These are phyloP conservation scores for Paecilomyces variotii DNA, from an alignment of 2,329 filamentous ascomycete genomes.

Conservation along the genomic window DNA sequence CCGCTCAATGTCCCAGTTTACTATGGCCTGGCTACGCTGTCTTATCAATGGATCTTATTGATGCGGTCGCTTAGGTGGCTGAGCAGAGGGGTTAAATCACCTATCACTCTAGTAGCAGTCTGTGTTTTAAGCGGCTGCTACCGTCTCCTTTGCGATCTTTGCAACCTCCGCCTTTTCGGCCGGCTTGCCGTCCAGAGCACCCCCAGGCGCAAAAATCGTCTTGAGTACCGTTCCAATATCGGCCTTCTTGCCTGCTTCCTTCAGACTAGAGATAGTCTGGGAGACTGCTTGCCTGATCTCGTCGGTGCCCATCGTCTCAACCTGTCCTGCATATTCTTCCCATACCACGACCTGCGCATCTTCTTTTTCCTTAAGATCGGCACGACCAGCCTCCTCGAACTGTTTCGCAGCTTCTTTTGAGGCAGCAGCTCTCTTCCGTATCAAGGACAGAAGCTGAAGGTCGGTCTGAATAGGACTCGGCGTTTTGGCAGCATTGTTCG, in stretches of 20 bases:
- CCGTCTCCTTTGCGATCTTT: constrained; percentile 29
- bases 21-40: background rate
- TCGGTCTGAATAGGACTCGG: constrained; percentile 39
- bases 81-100: background rate
- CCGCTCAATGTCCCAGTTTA: background rate
- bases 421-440: constrained; percentile 36
- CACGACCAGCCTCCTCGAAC: constrained; percentile 31
- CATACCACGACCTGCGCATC: constrained; percentile 36
- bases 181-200: constrained; percentile 36
- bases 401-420: constrained; percentile 33
- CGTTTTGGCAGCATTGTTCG: constrained; percentile 42
- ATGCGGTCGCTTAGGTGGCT: background rate
- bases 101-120: background rate
- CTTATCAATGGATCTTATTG: background rate
- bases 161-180: constrained; percentile 36
- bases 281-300: constrained; percentile 32
- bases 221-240: constrained; percentile 35
- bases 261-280: constrained; percentile 26
- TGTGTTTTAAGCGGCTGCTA: constrained; percentile 14
- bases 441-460: constrained; percentile 37
- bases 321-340: constrained; percentile 36
- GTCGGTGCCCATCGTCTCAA: constrained; percentile 33
- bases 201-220: constrained; percentile 32
- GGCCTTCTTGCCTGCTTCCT: constrained; percentile 26
- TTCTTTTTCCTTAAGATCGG: constrained; percentile 39